Base-by-base conservation (phyloP, 1,284 basidiomycete genomes). In the Cutaneotrichosporon sp. region DNA sequence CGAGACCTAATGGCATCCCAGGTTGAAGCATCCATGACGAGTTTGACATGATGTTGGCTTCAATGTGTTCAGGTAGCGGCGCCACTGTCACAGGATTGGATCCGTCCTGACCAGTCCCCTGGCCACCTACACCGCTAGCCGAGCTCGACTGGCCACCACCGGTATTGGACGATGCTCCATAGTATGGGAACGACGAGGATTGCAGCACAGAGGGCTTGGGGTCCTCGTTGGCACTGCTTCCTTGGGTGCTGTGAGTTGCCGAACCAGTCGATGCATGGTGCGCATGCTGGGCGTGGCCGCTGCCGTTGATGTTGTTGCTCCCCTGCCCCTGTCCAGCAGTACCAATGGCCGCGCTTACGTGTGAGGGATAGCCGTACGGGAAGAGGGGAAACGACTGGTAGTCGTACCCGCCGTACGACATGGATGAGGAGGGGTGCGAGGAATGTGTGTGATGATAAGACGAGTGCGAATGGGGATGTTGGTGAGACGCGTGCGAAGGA, bases 51-150 rank as follows among this genome's bases (percentile, higher is more conserved):
- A 52, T 52, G 19, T 29, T 17, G 5, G 48, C 42, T 32, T 54
- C 53, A n/a, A 54, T 46, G n/a, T 50, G 41, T 31, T 38, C 26
- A n/a, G 53, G 53, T 12, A 54, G 48, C 19, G 53, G 43, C 7
- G 53, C 29, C 20, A 54, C 45, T 11, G 9, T 24, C 20, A 25
- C 20, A 41, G 38, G 22, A 41, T 41, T 26, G 20, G 20, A 41
- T 7, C n/a, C 38, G 38, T 41, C 38, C 24, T 41, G 24, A 41
- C 9, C 38, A 24, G n/a, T 46, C 31, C 32, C 12, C 32, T 22
- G 47, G 37, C 37, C 35, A 17, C 27, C 35, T n/a, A n/a, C n/a
- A 27, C 26, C 26, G 12, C 17, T 2, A 11, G 16, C 19, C 24
- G 35, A 31, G 46, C 16, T 29, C 10, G 44, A 26, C 24, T 34